Evolutionary conservation across 2,329 filamentous ascomycete species (phyloP).

Genomic region (Bisporella sp.): DNA sequence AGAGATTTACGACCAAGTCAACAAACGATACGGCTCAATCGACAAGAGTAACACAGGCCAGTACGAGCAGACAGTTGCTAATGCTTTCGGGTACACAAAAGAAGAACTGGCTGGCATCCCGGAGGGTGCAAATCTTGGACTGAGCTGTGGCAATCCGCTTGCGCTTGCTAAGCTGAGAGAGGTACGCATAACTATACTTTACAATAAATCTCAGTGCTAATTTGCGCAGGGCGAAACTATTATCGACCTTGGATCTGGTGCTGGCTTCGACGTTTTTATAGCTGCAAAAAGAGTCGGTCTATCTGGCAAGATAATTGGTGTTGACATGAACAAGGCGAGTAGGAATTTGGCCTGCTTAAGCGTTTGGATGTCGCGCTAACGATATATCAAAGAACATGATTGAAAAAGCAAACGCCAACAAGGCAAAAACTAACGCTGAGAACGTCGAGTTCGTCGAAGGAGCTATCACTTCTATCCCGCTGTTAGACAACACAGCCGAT

Average conservation of each 20-base stretch:
- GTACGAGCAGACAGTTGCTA: constrained; percentile 36
- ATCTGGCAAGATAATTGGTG: constrained; percentile 43
- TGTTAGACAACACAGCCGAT: constrained; percentile 37
- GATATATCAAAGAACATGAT: constrained; percentile 45
- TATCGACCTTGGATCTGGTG: constrained; percentile 49
- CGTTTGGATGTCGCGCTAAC: constrained; percentile 1
- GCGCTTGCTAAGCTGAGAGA: constrained; percentile 10
- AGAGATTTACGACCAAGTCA: constrained; percentile 30
- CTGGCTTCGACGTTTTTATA: constrained; percentile 50
- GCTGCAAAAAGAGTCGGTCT: constrained; percentile 42
- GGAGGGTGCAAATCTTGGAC: constrained; percentile 15
- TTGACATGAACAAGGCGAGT: constrained; percentile 52
- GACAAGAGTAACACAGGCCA: constrained; percentile 22
- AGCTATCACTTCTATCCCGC: constrained; percentile 42
- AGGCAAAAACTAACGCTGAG: constrained; percentile 26
- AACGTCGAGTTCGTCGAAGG: constrained; percentile 47
- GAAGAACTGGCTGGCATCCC: constrained; percentile 14
- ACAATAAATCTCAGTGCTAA: background rate
- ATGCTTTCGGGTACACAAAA: constrained; percentile 43
- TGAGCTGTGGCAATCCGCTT: constrained; percentile 18
- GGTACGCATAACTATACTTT: constrained; percentile 36
- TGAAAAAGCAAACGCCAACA: constrained; percentile 39
- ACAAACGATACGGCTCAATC: constrained; percentile 30
- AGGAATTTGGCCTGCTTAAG: background rate
- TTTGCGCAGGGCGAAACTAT: constrained; percentile 43